Percentiles rank a stretch among this genome's conserved stretches.
These are phyloP conservation scores for Colletotrichum caudatum DNA, from an alignment of 2,329 filamentous ascomycete genomes.

Conservation along the genomic window DNA sequence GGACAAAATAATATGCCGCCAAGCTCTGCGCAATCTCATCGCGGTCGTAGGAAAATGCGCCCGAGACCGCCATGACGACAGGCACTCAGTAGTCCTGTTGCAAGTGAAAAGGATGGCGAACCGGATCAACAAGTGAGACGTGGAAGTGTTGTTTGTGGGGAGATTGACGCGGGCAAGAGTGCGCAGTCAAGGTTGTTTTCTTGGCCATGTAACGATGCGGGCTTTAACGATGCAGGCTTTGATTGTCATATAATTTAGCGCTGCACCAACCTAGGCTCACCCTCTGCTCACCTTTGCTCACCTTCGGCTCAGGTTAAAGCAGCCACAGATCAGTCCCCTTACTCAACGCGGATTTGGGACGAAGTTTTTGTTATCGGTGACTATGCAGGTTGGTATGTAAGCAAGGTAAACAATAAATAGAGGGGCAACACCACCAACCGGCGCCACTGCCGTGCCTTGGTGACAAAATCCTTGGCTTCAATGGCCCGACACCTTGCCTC, in stretches of 20 bases:
- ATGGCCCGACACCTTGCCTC: not conserved
- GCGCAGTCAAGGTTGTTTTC: slow-evolving; percentile 13
- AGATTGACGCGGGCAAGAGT: slow-evolving; percentile 10
- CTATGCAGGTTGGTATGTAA: too few relatives aligned
- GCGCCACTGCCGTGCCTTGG: not conserved
- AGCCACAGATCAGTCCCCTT: too few relatives aligned
- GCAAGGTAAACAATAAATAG: slow-evolving; percentile 2
- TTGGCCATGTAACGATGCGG: slow-evolving; percentile 9
- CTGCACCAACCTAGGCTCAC: too few relatives aligned
- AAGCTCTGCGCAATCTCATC: slow-evolving; percentile 12
- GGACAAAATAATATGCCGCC: slow-evolving; percentile 7
- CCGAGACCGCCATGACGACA: slow-evolving; percentile 7
- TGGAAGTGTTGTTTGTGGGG: slow-evolving; percentile 7
- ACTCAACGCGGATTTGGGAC: too few relatives aligned
- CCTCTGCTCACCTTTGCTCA: too few relatives aligned
- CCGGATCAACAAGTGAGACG: slow-evolving; percentile 8
- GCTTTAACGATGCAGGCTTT: slow-evolving; percentile 10
- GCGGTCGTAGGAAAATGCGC: not conserved
- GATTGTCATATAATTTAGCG: not conserved
- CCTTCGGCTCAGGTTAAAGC: too few relatives aligned
- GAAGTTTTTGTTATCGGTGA: too few relatives aligned
- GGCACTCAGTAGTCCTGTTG: slow-evolving; percentile 6
- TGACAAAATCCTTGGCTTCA: not conserved
- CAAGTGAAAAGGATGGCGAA: slow-evolving; percentile 7
- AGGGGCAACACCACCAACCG: slow-evolving; percentile 2